Conservation (phyloP, 2,329 filamentous ascomycete species). For the Paraphoma chrysanthemicola region DNA sequence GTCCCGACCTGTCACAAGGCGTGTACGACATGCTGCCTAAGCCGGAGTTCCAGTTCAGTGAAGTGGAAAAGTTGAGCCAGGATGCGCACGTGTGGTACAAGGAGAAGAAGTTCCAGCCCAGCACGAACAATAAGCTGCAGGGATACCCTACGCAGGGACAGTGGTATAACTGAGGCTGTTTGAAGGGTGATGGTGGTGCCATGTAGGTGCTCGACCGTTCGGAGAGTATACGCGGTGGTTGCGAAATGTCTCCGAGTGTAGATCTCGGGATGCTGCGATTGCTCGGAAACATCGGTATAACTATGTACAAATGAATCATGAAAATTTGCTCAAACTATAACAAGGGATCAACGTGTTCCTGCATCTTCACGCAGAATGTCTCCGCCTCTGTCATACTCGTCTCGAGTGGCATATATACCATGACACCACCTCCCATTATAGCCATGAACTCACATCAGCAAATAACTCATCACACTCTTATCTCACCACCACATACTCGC, state of each 20-base stretch:
- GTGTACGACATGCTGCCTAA: constrained; percentile 56
- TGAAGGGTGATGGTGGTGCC: not conserved
- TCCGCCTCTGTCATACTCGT: too few species aligned
- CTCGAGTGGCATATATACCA: too few species aligned
- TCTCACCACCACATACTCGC: too few species aligned
- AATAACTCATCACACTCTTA: too few species aligned
- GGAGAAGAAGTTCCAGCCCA: constrained; percentile 55
- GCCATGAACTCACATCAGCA: too few species aligned
- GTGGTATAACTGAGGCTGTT: not conserved
- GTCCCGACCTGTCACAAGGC: constrained; percentile 54
- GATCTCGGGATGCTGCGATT: not conserved
- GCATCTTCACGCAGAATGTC: too few species aligned
- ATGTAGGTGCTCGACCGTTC: not conserved
- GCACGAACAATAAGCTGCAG: constrained; percentile 47
- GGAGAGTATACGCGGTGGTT: not conserved
- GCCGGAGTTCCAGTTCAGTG: constrained; percentile 53
- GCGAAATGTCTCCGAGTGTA: not conserved
- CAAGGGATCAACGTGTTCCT: too few species aligned
- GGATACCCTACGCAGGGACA: constrained; percentile 44
- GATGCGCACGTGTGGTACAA: constrained; percentile 56
- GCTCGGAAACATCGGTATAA: not conserved
- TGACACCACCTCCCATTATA: too few species aligned
- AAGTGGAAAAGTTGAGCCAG: constrained; percentile 55
- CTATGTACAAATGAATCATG: not conserved
- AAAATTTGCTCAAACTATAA: not conserved